A percentile compares a stretch with the other conserved stretches of the same genome.
phyloP scores from a whole-genome alignment of 139 green algal species.

The Zygnema cylindricum region DNA sequence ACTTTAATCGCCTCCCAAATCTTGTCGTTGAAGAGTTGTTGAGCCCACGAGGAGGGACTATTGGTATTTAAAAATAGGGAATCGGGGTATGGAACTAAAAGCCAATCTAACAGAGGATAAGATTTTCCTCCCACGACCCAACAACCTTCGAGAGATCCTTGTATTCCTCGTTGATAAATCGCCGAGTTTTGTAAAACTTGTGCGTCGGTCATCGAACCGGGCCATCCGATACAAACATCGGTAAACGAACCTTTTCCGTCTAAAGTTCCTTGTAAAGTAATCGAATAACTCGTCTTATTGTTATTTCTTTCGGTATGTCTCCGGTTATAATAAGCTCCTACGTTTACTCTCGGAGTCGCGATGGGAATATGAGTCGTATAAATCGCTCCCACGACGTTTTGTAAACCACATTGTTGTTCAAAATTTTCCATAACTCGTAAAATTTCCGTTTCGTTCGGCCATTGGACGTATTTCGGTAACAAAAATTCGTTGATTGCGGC shows the following conservation, averaged over 20 bases:
- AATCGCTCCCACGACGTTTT: conserved; percentile 38
- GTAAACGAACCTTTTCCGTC: conserved; percentile 41
- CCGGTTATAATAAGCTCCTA: conserved; percentile 47
- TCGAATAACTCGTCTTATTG: conserved; percentile 27
- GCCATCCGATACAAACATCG: conserved; percentile 51
- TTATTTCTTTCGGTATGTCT: conserved; percentile 30
- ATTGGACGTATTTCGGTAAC: conserved; percentile 46
- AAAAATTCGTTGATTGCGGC: conserved; percentile 39
- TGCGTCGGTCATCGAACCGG: conserved; percentile 30
- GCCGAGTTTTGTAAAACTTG: conserved; percentile 50
- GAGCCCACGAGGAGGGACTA: too few species aligned
- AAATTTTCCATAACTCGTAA: conserved; percentile 1
- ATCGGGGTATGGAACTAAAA: conserved; percentile 39
- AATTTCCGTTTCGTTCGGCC: conserved; percentile 24
- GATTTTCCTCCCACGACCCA: neutral
- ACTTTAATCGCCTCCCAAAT: conserved; percentile 19
- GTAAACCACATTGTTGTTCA: conserved; percentile 11
- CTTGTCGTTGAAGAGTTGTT: conserved; percentile 40
- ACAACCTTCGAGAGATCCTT: neutral
- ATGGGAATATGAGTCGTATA: conserved; percentile 57
- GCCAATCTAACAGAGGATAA: conserved; percentile 42
- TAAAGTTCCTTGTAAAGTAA: conserved; percentile 32
- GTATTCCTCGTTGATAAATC: conserved; percentile 24
- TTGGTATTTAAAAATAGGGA: conserved; percentile 22
- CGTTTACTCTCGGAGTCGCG: neutral